A percentile compares a stretch with the other conserved stretches of the same genome.
Evolutionary conservation across 2,329 filamentous ascomycete genomes (phyloP).

Genomic region (Diaporthe aspalathi): DNA sequence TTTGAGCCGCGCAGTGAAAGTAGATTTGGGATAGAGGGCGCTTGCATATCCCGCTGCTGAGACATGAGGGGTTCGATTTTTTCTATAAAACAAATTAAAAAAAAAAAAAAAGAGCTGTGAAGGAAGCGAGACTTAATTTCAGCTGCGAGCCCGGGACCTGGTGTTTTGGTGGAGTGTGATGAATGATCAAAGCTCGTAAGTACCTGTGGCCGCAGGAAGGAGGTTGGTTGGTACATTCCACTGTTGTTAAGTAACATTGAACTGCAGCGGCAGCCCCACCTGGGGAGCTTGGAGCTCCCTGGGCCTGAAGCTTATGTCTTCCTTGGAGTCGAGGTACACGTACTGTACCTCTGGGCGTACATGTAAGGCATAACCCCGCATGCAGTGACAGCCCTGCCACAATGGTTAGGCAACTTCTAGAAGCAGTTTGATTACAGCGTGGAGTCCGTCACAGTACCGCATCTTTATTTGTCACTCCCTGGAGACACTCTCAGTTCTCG

Average conservation of each 20-base stretch:
- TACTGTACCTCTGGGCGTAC: background rate
- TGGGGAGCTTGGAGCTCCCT: conserved; percentile 17
- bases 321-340: too few relatives aligned
- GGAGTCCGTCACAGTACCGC: background rate
- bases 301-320: background rate
- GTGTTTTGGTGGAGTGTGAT: background rate
- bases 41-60: conserved; percentile 66
- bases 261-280: background rate
- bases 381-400: conserved; percentile 21
- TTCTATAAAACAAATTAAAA: too few relatives aligned
- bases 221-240: background rate
- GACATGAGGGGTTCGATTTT: conserved; percentile 20
- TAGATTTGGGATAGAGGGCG: conserved; percentile 83
- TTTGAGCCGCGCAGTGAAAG: conserved; percentile 66
- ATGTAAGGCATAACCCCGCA: conserved; percentile 13
- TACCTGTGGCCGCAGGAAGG: background rate
- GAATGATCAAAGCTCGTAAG: background rate
- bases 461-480: background rate
- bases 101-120: too few relatives aligned
- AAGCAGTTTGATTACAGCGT: background rate
- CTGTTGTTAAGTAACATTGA: too few relatives aligned
- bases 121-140: background rate
- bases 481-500: background rate
- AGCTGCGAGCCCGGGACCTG: background rate
- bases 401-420: background rate